Percentiles rank a stretch among this genome's conserved stretches.
phyloP scores from a whole-genome alignment of 2,329 filamentous ascomycete genomes.

The Pseudogymnoascus sp. region DNA sequence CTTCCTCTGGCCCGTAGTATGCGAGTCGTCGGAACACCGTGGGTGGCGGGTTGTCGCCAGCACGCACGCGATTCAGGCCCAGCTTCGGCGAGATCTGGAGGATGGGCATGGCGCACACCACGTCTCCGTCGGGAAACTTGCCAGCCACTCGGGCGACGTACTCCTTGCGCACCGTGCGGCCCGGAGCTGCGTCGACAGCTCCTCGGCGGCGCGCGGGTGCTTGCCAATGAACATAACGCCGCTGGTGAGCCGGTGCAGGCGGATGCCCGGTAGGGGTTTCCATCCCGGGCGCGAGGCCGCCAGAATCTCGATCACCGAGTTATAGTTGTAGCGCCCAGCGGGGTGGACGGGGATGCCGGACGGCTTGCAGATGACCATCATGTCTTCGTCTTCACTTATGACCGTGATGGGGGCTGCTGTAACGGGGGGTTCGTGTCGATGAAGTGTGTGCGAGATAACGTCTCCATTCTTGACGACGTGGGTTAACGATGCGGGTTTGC shows the following conservation, averaged over 20 bases:
- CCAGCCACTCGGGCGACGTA: constrained; percentile 90
- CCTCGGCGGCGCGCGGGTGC: constrained; percentile 69
- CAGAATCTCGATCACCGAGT: constrained; percentile 91
- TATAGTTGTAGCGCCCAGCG: constrained; percentile 91
- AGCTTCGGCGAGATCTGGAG: constrained; percentile 92
- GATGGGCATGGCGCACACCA: constrained; percentile 90
- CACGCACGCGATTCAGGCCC: constrained; percentile 87
- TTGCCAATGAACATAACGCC: constrained; percentile 99
- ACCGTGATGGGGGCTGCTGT: constrained; percentile 72
- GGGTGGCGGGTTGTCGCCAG: constrained; percentile 80
- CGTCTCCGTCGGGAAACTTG: constrained; percentile 82
- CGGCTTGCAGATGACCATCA: constrained; percentile 96
- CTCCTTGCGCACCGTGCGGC: constrained; percentile 84
- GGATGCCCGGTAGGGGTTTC: constrained; percentile 68
- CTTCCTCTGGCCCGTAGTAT: constrained; percentile 65
- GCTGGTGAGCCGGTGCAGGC: constrained; percentile 88
- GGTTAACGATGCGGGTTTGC: constrained; percentile 56
- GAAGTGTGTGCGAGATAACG: constrained; percentile 84
- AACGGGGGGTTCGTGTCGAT: constrained; percentile 92
- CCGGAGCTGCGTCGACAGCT: constrained; percentile 68
- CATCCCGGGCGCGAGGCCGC: constrained; percentile 62
- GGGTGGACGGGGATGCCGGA: constrained; percentile 92
- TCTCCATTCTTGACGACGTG: constrained; percentile 82
- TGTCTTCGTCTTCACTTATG: constrained; percentile 84
- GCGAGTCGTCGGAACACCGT: constrained; percentile 89